phyloP scores from a whole-genome alignment of 208 protist genomes.

The Leptomonas pyrrhocoris region DNA sequence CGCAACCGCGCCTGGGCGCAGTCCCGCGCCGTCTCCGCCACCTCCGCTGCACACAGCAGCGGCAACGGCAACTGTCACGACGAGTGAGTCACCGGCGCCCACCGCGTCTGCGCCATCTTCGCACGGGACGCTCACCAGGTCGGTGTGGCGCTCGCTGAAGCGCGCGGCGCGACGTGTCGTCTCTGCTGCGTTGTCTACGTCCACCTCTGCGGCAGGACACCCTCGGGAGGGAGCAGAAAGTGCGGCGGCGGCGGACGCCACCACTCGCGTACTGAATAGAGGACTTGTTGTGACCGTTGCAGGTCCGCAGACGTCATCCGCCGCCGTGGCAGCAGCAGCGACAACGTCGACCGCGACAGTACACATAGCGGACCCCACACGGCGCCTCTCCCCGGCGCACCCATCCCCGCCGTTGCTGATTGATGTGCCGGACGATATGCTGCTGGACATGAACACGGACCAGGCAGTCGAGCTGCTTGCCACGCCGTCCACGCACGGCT shows the following conservation, averaged over 20 bases:
- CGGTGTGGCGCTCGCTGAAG: constrained; percentile 33
- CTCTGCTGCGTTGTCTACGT: neutral
- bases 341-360: neutral
- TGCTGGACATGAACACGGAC: constrained; percentile 15
- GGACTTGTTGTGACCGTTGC: neutral
- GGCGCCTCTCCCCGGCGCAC: constrained; percentile 1
- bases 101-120: neutral
- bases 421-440: constrained; percentile 31
- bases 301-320: neutral
- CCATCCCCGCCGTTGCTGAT: constrained; percentile 27
- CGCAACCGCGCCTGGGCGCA: neutral
- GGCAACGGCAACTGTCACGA: neutral
- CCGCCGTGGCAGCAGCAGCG: too few species aligned
- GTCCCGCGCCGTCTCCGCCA: constrained; percentile 2
- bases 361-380: neutral
- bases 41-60: neutral
- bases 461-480: constrained; percentile 7
- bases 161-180: constrained; percentile 23
- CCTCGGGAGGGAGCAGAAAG: neutral
- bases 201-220: neutral
- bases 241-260: too few species aligned
- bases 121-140: constrained; percentile 22
- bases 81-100: constrained; percentile 5
- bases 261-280: too few species aligned
- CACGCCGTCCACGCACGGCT: constrained; percentile 12